These are phyloP conservation scores for Coemansia asiatica DNA, from an alignment of 192 early-diverging fungal species.

Conservation along the genomic window DNA sequence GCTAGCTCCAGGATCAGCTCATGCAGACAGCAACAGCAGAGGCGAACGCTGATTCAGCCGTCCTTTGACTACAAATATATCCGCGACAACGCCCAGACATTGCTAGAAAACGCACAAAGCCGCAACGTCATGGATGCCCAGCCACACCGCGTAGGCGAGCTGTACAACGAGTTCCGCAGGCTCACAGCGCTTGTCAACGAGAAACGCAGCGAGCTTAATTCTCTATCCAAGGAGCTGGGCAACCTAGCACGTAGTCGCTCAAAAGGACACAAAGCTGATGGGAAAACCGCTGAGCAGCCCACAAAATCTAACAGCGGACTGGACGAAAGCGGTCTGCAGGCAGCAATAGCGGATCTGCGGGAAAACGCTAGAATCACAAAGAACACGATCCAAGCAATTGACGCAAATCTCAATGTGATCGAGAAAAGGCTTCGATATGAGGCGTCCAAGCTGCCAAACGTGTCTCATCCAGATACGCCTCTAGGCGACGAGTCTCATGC, in stretches of 20 bases:
- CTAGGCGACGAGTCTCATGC: constrained; percentile 75
- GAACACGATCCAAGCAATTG: constrained; percentile 56
- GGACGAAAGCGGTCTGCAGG: constrained; percentile 8
- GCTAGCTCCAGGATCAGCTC: background rate
- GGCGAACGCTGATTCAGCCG: constrained; percentile 27
- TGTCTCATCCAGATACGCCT: constrained; percentile 70
- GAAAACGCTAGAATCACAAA: constrained; percentile 61
- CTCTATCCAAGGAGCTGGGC: constrained; percentile 47
- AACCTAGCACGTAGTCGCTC: constrained; percentile 27
- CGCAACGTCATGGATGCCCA: constrained; percentile 60
- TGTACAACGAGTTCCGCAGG: constrained; percentile 51
- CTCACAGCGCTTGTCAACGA: constrained; percentile 32
- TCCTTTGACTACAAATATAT: constrained; percentile 64
- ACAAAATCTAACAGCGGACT: background rate
- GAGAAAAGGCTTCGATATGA: constrained; percentile 61
- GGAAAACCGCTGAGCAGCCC: background rate
- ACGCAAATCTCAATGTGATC: constrained; percentile 50
- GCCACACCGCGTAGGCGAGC: constrained; percentile 50
- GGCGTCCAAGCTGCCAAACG: constrained; percentile 77
- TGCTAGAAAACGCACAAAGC: constrained; percentile 51
- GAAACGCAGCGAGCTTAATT: constrained; percentile 49
- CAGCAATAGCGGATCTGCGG: constrained; percentile 11
- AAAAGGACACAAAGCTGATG: constrained; percentile 20
- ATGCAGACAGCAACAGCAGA: background rate
- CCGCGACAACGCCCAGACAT: constrained; percentile 50